Percentiles rank a stretch among this genome's conserved stretches.
These are phyloP conservation scores for Madurella mycetomatis DNA, from an alignment of 2,329 filamentous ascomycete species.

Conservation along the genomic window DNA sequence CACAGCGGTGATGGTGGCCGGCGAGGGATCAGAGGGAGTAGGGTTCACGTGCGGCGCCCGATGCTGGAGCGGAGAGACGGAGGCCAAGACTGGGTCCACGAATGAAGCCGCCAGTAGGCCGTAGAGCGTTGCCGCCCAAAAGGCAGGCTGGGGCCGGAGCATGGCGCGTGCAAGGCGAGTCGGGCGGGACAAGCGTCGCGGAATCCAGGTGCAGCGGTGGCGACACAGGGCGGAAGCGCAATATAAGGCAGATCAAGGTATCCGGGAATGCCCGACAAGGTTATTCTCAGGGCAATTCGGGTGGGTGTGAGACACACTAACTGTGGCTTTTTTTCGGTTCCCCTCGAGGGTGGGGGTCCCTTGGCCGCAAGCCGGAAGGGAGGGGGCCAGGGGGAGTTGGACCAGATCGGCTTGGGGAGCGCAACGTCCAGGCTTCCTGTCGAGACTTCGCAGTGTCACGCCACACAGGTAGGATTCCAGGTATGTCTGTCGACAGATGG, in stretches of 20 bases:
- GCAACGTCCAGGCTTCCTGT: not conserved
- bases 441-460: constrained; percentile 3
- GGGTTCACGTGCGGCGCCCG: constrained; percentile 9
- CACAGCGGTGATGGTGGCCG: constrained; percentile 38
- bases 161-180: constrained; percentile 4
- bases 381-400: no score
- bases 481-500: no score
- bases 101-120: constrained; percentile 13
- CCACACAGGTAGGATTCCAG: not conserved
- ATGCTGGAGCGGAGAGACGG: not conserved
- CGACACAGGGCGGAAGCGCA: not conserved
- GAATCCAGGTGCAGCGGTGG: no score
- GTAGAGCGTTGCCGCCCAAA: constrained; percentile 10
- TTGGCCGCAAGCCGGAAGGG: no score
- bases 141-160: constrained; percentile 2
- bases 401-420: not conserved
- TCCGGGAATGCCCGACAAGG: no score
- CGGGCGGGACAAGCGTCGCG: no score
- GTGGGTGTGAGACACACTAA: not conserved
- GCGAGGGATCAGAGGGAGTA: not conserved
- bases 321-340: not conserved
- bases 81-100: constrained; percentile 5
- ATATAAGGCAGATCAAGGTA: not conserved
- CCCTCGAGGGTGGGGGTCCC: not conserved
- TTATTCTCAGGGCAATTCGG: no score